Conservation (phyloP, 768 basidiomycete genomes). For the Gelatoporia subvermispora region DNA sequence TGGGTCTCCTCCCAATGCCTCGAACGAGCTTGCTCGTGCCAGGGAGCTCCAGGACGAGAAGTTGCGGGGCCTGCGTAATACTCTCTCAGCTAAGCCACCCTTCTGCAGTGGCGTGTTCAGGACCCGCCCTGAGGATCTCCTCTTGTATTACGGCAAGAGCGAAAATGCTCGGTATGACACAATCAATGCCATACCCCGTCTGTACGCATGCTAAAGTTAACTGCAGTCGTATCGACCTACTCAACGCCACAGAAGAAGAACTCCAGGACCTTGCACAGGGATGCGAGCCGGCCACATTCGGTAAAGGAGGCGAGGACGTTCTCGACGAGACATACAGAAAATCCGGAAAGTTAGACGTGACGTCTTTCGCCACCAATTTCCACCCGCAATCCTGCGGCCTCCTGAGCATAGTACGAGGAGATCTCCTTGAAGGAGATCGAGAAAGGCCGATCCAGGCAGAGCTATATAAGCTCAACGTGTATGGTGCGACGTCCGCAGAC, state of each 20-base stretch:
- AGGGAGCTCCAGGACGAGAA: not conserved
- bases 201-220: not conserved
- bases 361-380: conserved; percentile 31
- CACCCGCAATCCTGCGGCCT: conserved; percentile 23
- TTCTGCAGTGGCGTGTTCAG: not conserved
- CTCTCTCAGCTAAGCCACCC: not conserved
- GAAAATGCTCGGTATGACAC: not conserved
- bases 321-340: conserved; percentile 43
- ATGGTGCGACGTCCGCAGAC: not conserved
- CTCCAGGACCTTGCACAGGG: conserved; percentile 27
- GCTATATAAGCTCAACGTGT: conserved; percentile 5
- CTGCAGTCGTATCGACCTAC: conserved; percentile 12
- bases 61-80: not conserved
- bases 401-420: conserved; percentile 18
- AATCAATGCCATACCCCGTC: too few relatives aligned
- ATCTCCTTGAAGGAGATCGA: conserved; percentile 19
- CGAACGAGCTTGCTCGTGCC: too few relatives aligned
- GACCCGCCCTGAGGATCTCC: not conserved
- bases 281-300: conserved; percentile 40
- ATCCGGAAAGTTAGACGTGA: conserved; percentile 38
- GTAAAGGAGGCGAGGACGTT: conserved; percentile 30
- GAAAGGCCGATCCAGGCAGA: not conserved
- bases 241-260: conserved; percentile 2
- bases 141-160: not conserved
- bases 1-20: too few relatives aligned